A percentile compares a stretch with the other conserved stretches of the same genome.
Evolutionary conservation across 345 rosid species (phyloP).

Genomic region (Combretum micranthum): DNA sequence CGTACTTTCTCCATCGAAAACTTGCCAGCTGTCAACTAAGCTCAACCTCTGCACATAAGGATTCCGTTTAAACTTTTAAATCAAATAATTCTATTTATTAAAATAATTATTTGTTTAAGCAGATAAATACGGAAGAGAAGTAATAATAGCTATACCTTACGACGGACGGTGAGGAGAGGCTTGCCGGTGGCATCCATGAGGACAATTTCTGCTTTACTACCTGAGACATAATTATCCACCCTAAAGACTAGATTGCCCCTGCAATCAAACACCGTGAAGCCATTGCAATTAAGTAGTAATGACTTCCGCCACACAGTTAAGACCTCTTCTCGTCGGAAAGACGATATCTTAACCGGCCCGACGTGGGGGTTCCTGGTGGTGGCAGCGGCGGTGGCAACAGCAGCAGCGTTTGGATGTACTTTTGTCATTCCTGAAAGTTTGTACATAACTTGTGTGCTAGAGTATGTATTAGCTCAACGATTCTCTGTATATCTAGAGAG

Average conservation of each 20-base stretch:
- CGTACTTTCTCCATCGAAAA: slow-evolving; percentile 68
- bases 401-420: slow-evolving; percentile 53
- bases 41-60: slow-evolving; percentile 50
- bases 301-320: slow-evolving; percentile 97
- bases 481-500: neutral
- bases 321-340: slow-evolving; percentile 16
- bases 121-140: neutral
- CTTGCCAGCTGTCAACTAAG: slow-evolving; percentile 67
- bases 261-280: slow-evolving; percentile 79
- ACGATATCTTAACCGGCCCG: slow-evolving; percentile 5
- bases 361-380: neutral
- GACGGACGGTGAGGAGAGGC: slow-evolving; percentile 91
- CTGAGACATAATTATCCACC: slow-evolving; percentile 78
- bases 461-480: neutral
- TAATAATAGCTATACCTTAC: slow-evolving; percentile 38
- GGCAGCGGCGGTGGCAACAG: slow-evolving; percentile 6
- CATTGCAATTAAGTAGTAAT: slow-evolving; percentile 83
- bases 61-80: neutral
- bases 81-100: too few species aligned
- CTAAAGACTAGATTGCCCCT: slow-evolving; percentile 69
- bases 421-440: slow-evolving; percentile 40
- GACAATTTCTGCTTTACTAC: slow-evolving; percentile 46
- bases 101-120: too few species aligned
- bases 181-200: slow-evolving; percentile 89
- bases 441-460: neutral